Base-by-base conservation (phyloP, 2,329 filamentous ascomycete species). In the Sclerotinia glacialis region DNA sequence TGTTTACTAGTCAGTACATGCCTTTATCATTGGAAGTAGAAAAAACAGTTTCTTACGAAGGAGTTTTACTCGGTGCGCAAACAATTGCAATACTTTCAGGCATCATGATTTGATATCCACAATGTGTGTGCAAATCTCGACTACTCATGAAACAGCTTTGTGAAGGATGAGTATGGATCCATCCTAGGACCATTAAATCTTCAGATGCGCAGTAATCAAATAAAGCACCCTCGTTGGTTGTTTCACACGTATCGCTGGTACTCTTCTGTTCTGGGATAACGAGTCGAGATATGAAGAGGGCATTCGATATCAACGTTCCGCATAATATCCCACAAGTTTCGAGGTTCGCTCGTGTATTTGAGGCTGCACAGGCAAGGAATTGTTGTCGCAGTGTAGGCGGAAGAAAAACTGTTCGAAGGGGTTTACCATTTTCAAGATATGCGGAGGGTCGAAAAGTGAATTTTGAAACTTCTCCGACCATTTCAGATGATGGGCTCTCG, bases 141-240 rank as follows among this genome's bases (percentile, higher is more conserved):
- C 90, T 95, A 76, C 92, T 97, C 91, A 99, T 96, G 77, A 99
- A 99, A 78, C 95, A 99, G 0, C 92, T 96, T 79, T 99, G 95
- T 0, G 90, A 92, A 0, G 95, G 95, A 77, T 99, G 95, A 0
- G 95, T 99, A 76, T 99, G 95, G 69, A 99, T 99, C 95, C 95
- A 99, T 49, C 74, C 74, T 49, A 76, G 59, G 9, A 74, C 70
- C 67, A 76, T 69, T 44, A 75, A 64, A 54, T 76, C 74, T 55
- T 76, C 74, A 7, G 70, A 67, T 14, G 71, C 69, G 55, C 93
- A 96, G 77, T 94, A 97, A 66, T 97, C 92, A 72, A 97, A 93
- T 37, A 97, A 83, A 0, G 87, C 86, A 40, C 86, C 85, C 77
- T 96, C 93, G 71, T 97, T 95, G 58, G 92, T 87, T 26, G 92